Base-by-base conservation (phyloP, 805 yeast species). In the Torulaspora indica region DNA sequence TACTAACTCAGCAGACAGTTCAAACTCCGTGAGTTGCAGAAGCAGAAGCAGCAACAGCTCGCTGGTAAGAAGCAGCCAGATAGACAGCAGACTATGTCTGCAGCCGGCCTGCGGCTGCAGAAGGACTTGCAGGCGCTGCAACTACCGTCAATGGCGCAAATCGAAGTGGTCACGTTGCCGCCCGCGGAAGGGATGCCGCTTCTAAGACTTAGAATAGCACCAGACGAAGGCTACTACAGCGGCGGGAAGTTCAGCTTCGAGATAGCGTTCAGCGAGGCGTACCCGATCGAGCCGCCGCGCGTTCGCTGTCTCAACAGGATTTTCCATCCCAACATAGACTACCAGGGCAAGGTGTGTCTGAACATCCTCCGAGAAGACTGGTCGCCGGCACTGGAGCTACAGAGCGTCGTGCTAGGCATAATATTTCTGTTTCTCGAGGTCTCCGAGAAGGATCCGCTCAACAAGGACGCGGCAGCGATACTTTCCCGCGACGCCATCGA, bases 331-430 rank as follows among this genome's bases (percentile, higher is more conserved):
- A 91, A 91, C 59, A 91, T 91, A 52, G 96, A 91, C 61, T 61
- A 78, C 15, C 83, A 85, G 35, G 98, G 98, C 0, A 91, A 89
- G 59, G 85, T 91, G 5, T 91, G 98, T 60, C 73, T 91, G 48
- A 91, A 91, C 60, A 90, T 91, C 28, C 71, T 91, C 47, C 72
- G 98, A 54, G 96, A 90, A 62, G 98, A 91, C 63, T 91, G 98
- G 98, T 81, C 89, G 23, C 98, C 98, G 0, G 95, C 89, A 0
- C 71, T 91, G 53, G 85, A 84, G 46, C 68, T 91, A 58, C 87
- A 85, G 60, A 74, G 90, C 4, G 81, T 91, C 7, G 73, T 90
- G 44, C 81, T 90, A 31, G 98, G 98, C 0, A 72, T 91, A 42
- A 77, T 89, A 56, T 89, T 83, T 60, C 72, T 91, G 48, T 89